Base-by-base conservation (phyloP, 2,329 filamentous ascomycete genomes). In the Colletotrichum lupini region DNA sequence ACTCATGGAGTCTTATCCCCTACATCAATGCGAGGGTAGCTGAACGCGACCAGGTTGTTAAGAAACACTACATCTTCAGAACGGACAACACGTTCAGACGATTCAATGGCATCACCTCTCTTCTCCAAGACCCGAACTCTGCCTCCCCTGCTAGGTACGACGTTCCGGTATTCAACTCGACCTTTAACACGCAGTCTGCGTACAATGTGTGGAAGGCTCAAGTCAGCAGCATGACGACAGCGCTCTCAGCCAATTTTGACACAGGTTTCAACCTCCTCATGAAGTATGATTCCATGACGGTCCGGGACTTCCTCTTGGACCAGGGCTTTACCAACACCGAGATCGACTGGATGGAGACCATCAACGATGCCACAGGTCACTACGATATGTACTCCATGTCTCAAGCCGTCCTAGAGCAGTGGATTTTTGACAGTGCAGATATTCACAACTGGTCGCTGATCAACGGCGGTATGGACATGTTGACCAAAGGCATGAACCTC, bases 381-480 rank as follows among this genome's bases (percentile, higher is more conserved):
- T 78, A 76, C 64, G 76, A 77, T 35, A 76, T 72, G 64, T 76
- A 75, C 66, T 76, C 76, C 2, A 75, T 77, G 67, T 68, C 75
- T 2, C 76, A 77, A 52, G 75, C 75, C 9, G 73, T 77, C 2
- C 46, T 77, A 4, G 77, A 78, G 49, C 61, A 76, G 42, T 78
- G 77, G 77, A 74, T 78, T 42, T 81, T 82, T 24, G 68, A 75
- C 28, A 68, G 73, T 55, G 59, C 71, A 9, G 58, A 73, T n/a
- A 68, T 75, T 22, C 35, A 66, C 24, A 55, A 77, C 8, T 82
- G 81, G 80, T 75, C 74, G 28, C 80, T 79, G 37, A 77, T 83
- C 68, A 76, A 80, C 24, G 81, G 81, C 16, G 81, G 81, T 19
- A 77, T 78, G 74, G 75, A 76, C 46, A 75, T 75, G 67, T 49